Evolutionary conservation across 2,329 filamentous ascomycete genomes (phyloP).

Genomic region (Sarocladium kiliense): DNA sequence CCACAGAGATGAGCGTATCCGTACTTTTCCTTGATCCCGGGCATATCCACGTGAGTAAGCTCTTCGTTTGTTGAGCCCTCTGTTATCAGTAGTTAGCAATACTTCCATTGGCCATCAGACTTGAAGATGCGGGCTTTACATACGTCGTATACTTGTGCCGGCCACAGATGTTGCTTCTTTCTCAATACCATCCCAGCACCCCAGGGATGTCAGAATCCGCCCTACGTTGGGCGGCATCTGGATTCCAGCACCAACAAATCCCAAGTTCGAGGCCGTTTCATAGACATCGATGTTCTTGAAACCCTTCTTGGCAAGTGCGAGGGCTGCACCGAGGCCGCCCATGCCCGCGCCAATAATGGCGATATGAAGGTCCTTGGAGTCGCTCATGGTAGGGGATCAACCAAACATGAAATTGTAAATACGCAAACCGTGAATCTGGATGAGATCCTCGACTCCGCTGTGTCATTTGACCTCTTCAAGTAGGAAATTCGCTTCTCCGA

Average conservation of each 20-base stretch:
- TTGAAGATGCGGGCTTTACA: constrained; percentile 15
- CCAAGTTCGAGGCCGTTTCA: constrained; percentile 66
- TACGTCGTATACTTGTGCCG: constrained; percentile 67
- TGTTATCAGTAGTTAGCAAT: constrained; percentile 15
- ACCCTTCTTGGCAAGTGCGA: constrained; percentile 70
- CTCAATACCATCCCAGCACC: constrained; percentile 68
- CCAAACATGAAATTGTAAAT: too few relatives aligned
- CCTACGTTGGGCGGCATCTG: constrained; percentile 80
- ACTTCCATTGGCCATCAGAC: not conserved
- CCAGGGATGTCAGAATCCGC: constrained; percentile 67
- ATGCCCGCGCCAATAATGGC: constrained; percentile 60
- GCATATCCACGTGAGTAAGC: constrained; percentile 64
- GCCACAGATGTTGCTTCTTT: constrained; percentile 65
- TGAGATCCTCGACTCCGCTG: too few relatives aligned
- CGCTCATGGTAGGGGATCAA: not conserved
- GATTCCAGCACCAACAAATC: constrained; percentile 80
- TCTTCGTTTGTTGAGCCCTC: constrained; percentile 66
- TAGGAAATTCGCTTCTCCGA: not conserved
- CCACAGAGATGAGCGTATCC: constrained; percentile 76
- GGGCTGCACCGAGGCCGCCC: constrained; percentile 68
- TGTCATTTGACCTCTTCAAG: too few relatives aligned
- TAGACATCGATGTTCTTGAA: constrained; percentile 71
- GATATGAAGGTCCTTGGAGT: not conserved
- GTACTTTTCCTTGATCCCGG: constrained; percentile 62
- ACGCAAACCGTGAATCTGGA: too few relatives aligned